These are phyloP conservation scores for Arthrobotrys musiformis DNA, from an alignment of 2,329 filamentous ascomycete genomes.

Conservation along the genomic window DNA sequence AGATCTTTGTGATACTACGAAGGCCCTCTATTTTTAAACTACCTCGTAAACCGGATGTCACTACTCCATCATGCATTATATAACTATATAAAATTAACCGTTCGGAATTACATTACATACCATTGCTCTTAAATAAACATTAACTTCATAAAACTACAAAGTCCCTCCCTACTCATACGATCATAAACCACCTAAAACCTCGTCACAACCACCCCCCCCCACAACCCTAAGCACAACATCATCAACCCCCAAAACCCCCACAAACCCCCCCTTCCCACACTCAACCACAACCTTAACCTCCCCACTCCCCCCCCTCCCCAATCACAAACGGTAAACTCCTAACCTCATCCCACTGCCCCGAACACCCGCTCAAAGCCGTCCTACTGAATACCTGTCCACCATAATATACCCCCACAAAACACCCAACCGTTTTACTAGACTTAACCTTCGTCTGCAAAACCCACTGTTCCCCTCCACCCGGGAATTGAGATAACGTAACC, in stretches of 20 bases:
- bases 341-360: neutral
- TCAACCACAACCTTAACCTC: neutral
- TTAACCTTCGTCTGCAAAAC: slow-evolving; percentile 7
- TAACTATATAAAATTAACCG: too few species aligned
- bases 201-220: neutral
- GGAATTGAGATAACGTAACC: neutral
- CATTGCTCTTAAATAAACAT: neutral
- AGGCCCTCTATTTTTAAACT: too few species aligned
- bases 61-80: too few species aligned
- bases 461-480: neutral
- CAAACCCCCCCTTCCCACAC: slow-evolving; percentile 5
- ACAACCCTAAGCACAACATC: neutral
- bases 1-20: too few species aligned
- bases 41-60: too few species aligned
- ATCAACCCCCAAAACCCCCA: neutral
- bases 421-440: neutral
- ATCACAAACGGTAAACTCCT: neutral
- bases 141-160: neutral
- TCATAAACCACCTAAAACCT: neutral
- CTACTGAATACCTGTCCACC: neutral
- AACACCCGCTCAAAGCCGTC: slow-evolving; percentile 7
- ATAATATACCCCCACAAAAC: neutral
- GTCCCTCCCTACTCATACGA: neutral
- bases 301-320: neutral
- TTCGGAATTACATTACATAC: neutral